Conservation (phyloP, 805 yeast genomes). For the Lipomyces anomalus region DNA sequence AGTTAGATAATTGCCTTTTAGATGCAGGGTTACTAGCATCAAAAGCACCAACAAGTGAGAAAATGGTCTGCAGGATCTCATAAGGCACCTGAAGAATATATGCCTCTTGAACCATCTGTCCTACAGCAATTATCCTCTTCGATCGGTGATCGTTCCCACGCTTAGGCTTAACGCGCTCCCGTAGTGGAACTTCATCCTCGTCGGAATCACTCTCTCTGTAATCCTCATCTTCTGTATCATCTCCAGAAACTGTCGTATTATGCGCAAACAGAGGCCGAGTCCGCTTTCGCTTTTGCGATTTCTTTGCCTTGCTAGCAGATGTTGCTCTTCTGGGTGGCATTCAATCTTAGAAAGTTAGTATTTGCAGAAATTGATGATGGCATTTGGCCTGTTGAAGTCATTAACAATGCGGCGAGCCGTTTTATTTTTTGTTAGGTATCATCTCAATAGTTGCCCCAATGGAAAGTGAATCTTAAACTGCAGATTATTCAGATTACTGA, state of each 20-base stretch:
- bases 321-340: no score
- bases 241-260: conserved; percentile 16
- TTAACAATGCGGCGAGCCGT: no score
- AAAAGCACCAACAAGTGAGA: conserved; percentile 7
- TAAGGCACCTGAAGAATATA: not conserved
- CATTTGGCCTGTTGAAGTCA: no score
- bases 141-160: no score
- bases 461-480: no score
- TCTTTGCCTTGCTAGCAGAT: no score
- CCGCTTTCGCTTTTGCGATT: not conserved
- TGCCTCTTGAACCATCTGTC: not conserved
- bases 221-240: conserved; percentile 17
- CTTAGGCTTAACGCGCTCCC: not conserved
- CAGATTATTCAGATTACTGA: no score
- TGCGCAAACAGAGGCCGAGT: not conserved
- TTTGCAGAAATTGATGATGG: no score
- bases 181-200: conserved; percentile 1
- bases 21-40: conserved; percentile 4
- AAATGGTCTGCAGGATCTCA: conserved; percentile 3
- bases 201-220: not conserved
- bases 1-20: conserved; percentile 6
- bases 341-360: no score
- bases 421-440: no score
- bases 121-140: not conserved
- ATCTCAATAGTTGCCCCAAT: no score